Evolutionary conservation across 768 basidiomycete species (phyloP).

Genomic region (Lentinula sp.): DNA sequence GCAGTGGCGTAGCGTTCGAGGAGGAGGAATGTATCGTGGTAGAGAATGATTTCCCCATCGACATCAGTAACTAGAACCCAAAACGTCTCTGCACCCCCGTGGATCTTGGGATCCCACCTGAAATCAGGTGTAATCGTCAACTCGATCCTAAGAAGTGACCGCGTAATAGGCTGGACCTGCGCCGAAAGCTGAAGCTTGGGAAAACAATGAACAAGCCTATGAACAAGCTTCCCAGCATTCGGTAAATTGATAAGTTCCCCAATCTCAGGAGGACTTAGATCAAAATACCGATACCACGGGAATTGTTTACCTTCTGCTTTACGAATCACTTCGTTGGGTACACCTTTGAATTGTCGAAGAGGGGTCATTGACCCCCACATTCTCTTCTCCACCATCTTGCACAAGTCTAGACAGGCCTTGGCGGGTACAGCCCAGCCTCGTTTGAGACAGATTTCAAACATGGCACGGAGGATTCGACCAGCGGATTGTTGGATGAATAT

Average conservation of each 20-base stretch:
- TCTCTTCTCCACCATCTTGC: constrained; percentile 91
- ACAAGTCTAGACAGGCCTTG: constrained; percentile 84
- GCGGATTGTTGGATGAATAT: constrained; percentile 98
- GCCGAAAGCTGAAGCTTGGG: constrained; percentile 93
- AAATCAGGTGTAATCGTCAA: constrained; percentile 96
- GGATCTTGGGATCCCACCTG: constrained; percentile 94
- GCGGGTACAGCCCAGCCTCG: constrained; percentile 97
- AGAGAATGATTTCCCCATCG: constrained; percentile 93
- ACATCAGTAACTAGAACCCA: constrained; percentile 94
- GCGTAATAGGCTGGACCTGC: constrained; percentile 94
- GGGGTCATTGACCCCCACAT: constrained; percentile 79
- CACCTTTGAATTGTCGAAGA: constrained; percentile 89
- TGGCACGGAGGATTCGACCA: constrained; percentile 90
- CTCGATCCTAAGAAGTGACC: constrained; percentile 87
- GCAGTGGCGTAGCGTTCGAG: constrained; percentile 72
- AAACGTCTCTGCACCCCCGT: constrained; percentile 86
- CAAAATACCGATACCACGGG: constrained; percentile 97
- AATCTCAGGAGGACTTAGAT: constrained; percentile 86
- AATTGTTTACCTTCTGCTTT: constrained; percentile 98
- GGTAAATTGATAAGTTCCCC: constrained; percentile 93
- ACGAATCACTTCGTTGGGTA: constrained; percentile 76
- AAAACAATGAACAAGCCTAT: constrained; percentile 92
- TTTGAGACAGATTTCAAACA: constrained; percentile 97
- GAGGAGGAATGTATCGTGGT: constrained; percentile 90
- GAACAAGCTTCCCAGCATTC: constrained; percentile 88